A percentile compares a stretch with the other conserved stretches of the same genome.
Conservation (phyloP, 164 flowering plant species). For the Macadamia integrifolia region DNA sequence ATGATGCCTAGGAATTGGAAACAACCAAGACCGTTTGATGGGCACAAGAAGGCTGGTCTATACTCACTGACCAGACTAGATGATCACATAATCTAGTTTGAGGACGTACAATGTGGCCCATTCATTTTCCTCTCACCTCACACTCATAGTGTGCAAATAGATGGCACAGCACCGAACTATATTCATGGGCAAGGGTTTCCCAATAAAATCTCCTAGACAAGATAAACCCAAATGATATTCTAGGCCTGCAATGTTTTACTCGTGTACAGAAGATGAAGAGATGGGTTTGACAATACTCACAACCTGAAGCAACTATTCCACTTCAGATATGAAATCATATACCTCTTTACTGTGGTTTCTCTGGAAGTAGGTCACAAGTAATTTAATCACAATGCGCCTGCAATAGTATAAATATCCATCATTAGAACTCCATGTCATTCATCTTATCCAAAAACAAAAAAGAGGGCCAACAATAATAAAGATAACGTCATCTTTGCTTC, state of each 20-base stretch:
- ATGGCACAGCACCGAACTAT: background rate
- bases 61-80: background rate
- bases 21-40: background rate
- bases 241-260: background rate
- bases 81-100: background rate
- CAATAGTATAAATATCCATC: constrained; percentile 12
- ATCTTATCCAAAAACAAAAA: background rate
- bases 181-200: background rate
- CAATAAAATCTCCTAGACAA: background rate
- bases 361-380: constrained; percentile 91
- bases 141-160: background rate
- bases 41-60: background rate
- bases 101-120: background rate
- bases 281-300: background rate
- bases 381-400: constrained; percentile 97
- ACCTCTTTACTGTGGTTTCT: constrained; percentile 99
- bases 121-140: background rate
- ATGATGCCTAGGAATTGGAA: background rate
- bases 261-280: background rate
- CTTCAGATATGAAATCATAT: constrained; percentile 6
- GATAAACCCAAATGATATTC: background rate
- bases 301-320: background rate
- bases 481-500: no score
- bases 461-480: background rate
- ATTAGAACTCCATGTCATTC: constrained; percentile 6